phyloP scores from a whole-genome alignment of 2,329 filamentous ascomycete genomes.

The Colletotrichum musae region DNA sequence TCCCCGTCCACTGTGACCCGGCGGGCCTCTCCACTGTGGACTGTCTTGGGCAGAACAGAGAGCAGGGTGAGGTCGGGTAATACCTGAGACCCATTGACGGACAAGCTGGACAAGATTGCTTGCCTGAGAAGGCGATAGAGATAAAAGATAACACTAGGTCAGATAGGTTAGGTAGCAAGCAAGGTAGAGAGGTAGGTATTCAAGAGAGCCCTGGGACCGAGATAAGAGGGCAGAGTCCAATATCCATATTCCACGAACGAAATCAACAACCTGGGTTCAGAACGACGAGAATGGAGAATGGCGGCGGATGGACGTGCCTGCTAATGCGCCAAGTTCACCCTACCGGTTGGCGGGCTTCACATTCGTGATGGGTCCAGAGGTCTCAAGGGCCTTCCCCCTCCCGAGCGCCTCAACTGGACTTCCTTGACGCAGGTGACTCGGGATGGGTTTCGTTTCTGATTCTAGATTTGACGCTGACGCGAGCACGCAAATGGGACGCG shows the following conservation, averaged over 20 bases:
- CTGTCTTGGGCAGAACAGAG: slow-evolving; percentile 1
- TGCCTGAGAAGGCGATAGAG: too few relatives aligned
- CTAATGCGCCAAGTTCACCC: slow-evolving; percentile 18
- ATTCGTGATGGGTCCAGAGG: slow-evolving; percentile 7
- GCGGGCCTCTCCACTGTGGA: slow-evolving; percentile 24
- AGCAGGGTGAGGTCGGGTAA: slow-evolving; percentile 4
- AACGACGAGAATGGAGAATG: background rate
- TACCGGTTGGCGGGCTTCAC: slow-evolving; percentile 5
- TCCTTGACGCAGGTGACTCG: slow-evolving; percentile 39
- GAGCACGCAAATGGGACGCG: slow-evolving; percentile 38
- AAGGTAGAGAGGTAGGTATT: too few relatives aligned
- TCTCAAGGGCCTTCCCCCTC: slow-evolving; percentile 4
- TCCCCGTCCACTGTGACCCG: slow-evolving; percentile 24
- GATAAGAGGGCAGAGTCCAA: too few relatives aligned
- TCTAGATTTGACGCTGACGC: slow-evolving; percentile 41
- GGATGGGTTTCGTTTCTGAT: slow-evolving; percentile 41
- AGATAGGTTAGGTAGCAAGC: too few relatives aligned
- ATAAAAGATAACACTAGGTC: too few relatives aligned
- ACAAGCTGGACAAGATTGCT: too few relatives aligned
- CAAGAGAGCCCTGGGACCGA: too few relatives aligned
- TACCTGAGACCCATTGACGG: background rate
- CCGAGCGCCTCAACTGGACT: slow-evolving; percentile 11
- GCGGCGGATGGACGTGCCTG: slow-evolving; percentile 13
- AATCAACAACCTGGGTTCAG: background rate
- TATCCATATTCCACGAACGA: too few relatives aligned